Evolutionary conservation across 306 rosid genomes (phyloP).

Genomic region (Cucumis sativus): Cucumber_9930_V3 NC_026656.2:19039501-19040000

Average conservation of each 20-base stretch:
- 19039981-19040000: background rate
- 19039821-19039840: slow-evolving; percentile 33
- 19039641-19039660: background rate
- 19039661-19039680: background rate
- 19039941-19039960: background rate
- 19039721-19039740: background rate
- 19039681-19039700: background rate
- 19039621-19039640: background rate
- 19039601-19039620: background rate
- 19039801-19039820: background rate
- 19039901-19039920: slow-evolving; percentile 7
- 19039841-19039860: slow-evolving; percentile 15
- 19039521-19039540: background rate
- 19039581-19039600: background rate
- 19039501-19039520: background rate
- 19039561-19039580: background rate
- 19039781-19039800: background rate
- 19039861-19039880: slow-evolving; percentile 27
- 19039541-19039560: background rate
- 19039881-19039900: slow-evolving; percentile 35
- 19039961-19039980: background rate
- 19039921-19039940: background rate
- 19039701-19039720: background rate
- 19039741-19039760: background rate
- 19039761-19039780: background rate